These are phyloP conservation scores for Coemansia sp. DNA, from an alignment of 192 early-diverging fungal genomes.

Conservation along the genomic window DNA sequence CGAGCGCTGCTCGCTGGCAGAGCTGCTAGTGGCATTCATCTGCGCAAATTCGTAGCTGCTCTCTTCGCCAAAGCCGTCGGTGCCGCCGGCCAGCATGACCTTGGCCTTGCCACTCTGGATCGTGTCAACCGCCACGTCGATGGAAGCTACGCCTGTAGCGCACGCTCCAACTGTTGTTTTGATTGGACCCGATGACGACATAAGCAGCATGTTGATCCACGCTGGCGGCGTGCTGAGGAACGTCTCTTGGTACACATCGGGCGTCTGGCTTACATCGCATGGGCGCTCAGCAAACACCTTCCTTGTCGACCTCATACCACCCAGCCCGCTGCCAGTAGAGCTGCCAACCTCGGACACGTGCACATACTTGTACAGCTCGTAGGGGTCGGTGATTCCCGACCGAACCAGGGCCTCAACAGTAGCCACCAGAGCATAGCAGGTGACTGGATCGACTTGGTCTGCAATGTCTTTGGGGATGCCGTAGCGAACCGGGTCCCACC, in stretches of 20 bases:
- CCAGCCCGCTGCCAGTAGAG: constrained; percentile 83
- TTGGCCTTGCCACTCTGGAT: constrained; percentile 88
- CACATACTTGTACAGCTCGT: constrained; percentile 96
- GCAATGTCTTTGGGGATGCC: constrained; percentile 90
- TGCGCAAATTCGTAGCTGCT: constrained; percentile 95
- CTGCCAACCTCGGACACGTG: constrained; percentile 93
- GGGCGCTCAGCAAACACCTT: constrained; percentile 77
- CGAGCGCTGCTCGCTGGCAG: constrained; percentile 73
- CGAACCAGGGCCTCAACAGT: constrained; percentile 91
- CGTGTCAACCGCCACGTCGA: constrained; percentile 90
- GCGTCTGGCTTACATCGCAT: constrained; percentile 77
- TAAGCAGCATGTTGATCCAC: constrained; percentile 95
- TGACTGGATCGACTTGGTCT: constrained; percentile 87
- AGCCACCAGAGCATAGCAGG: constrained; percentile 83
- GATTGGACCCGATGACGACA: constrained; percentile 93
- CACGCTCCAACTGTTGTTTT: constrained; percentile 79
- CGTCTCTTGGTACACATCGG: constrained; percentile 92
- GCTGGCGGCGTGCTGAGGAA: constrained; percentile 68
- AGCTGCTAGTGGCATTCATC: constrained; percentile 95
- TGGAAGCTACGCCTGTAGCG: constrained; percentile 85
- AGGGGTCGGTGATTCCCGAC: constrained; percentile 92
- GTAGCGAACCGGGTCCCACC: constrained; percentile 89
- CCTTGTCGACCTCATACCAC: constrained; percentile 77
- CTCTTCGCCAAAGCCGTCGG: constrained; percentile 92
- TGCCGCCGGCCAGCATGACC: constrained; percentile 89